phyloP scores from a whole-genome alignment of 495 filamentous ascomycete genomes.

The Penicillium roqueforti region DNA sequence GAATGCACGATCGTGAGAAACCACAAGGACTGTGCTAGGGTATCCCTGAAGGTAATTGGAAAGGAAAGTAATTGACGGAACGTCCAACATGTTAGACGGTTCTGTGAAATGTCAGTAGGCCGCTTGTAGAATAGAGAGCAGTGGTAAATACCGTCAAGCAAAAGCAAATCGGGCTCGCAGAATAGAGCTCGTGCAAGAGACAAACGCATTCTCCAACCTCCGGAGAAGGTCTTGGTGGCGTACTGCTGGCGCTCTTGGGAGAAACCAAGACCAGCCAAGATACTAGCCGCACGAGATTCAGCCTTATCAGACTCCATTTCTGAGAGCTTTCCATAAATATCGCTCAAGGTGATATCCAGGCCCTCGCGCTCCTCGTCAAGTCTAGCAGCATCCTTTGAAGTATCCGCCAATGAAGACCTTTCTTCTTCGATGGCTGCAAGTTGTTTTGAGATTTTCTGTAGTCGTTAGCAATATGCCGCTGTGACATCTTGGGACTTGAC shows the following conservation, averaged over 20 bases:
- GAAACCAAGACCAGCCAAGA: conserved; percentile 95
- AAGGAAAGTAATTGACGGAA: conserved; percentile 98
- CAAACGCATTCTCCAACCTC: conserved; percentile 99
- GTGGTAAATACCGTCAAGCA: conserved; percentile 66
- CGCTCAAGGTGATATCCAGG: conserved; percentile 79
- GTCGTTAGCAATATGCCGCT: conserved; percentile 14
- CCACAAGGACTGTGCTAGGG: conserved; percentile 91
- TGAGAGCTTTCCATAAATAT: conserved; percentile 86
- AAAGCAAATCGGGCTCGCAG: conserved; percentile 93
- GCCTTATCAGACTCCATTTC: conserved; percentile 99
- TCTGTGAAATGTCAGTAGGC: conserved; percentile 48
- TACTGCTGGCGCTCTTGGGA: conserved; percentile 88
- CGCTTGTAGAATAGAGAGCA: not conserved
- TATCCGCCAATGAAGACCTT: conserved; percentile 76
- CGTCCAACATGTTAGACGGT: conserved; percentile 99
- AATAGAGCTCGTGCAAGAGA: conserved; percentile 93
- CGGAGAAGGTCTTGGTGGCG: conserved; percentile 96
- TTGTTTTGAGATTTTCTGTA: conserved; percentile 76
- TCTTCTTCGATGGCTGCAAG: conserved; percentile 77
- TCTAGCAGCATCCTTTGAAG: conserved; percentile 74
- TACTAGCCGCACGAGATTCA: conserved; percentile 89
- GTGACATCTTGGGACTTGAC: conserved; percentile 17
- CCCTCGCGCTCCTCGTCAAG: conserved; percentile 86
- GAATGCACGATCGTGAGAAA: conserved; percentile 98
- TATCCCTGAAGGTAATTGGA: conserved; percentile 93